phyloP scores from a whole-genome alignment of 2,329 filamentous ascomycete species.

The Colletotrichum karsti region DNA sequence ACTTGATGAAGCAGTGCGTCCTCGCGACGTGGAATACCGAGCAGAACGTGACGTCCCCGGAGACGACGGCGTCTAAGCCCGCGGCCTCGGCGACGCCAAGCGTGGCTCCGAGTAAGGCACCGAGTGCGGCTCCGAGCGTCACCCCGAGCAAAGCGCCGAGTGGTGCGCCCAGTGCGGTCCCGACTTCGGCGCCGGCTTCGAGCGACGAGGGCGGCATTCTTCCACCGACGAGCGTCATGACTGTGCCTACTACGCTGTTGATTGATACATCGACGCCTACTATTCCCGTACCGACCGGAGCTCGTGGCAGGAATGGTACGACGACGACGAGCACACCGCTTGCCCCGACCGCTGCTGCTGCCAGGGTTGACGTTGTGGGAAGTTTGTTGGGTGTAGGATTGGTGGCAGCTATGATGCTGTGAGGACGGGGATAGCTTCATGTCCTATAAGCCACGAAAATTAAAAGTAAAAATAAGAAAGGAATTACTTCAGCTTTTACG shows the following conservation, averaged over 20 bases:
- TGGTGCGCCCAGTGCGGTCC: neutral
- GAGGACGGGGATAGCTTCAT: too few relatives aligned
- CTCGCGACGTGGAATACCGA: slow-evolving; percentile 34
- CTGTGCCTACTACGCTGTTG: slow-evolving; percentile 9
- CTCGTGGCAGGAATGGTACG: neutral
- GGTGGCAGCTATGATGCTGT: too few relatives aligned
- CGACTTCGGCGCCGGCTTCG: neutral
- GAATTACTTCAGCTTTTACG: too few relatives aligned
- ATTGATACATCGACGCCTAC: slow-evolving; percentile 18
- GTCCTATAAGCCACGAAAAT: too few relatives aligned
- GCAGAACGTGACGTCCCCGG: slow-evolving; percentile 10
- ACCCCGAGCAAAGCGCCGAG: neutral
- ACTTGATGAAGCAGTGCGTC: slow-evolving; percentile 53
- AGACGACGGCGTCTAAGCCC: neutral
- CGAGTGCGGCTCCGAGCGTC: neutral
- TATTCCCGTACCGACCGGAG: neutral
- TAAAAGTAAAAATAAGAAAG: too few relatives aligned
- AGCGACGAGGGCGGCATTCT: neutral
- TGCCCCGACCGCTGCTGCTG: slow-evolving; percentile 1
- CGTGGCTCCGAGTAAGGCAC: neutral
- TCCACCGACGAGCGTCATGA: slow-evolving; percentile 8
- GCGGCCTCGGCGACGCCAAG: neutral
- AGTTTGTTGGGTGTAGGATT: too few relatives aligned
- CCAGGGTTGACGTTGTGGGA: too few relatives aligned
- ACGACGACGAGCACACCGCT: neutral